Percentiles rank a stretch among this genome's conserved stretches.
phyloP scores from a whole-genome alignment of 305 asterid species.

The Fraxinus albicans region DNA sequence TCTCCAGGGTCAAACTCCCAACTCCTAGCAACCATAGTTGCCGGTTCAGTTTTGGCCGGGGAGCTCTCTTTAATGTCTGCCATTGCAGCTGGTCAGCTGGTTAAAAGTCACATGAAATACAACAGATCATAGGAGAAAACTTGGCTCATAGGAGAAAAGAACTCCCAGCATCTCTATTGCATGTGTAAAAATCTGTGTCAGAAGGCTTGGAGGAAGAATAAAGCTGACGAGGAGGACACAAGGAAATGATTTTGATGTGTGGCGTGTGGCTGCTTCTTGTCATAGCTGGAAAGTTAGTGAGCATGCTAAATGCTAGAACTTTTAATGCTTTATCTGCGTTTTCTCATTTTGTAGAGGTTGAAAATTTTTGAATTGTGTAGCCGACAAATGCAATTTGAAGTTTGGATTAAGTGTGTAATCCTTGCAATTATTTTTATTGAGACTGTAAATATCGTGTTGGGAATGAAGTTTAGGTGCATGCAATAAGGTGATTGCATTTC shows the following conservation, averaged over 20 bases:
- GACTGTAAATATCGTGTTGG: not conserved
- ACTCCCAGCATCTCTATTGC: not conserved
- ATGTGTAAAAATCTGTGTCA: not conserved
- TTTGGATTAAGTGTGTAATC: not conserved
- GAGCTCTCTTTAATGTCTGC: slow-evolving; percentile 20
- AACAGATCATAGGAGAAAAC: slow-evolving; percentile 4
- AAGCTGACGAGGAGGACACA: not conserved
- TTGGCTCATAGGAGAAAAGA: not conserved
- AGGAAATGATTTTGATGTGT: not conserved
- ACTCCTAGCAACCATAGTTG: slow-evolving; percentile 9
- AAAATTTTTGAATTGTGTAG: not conserved
- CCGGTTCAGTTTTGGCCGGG: slow-evolving; percentile 16
- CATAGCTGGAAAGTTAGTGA: not conserved
- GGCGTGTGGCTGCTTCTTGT: not conserved
- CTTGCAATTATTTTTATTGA: not conserved
- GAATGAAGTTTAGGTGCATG: not conserved
- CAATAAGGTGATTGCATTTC: not conserved
- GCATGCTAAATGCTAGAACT: not conserved
- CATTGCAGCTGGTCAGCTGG: slow-evolving; percentile 14
- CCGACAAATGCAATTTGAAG: not conserved
- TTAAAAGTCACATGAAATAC: slow-evolving; percentile 17
- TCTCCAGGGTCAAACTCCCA: slow-evolving; percentile 4
- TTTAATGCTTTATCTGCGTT: not conserved
- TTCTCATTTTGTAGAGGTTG: not conserved
- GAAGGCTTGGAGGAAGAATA: not conserved